Evolutionary conservation across 73 alveolate species (phyloP), one percentile per base, ranked within the genome.

Genomic region (Durusdinium trenchii): DNA sequence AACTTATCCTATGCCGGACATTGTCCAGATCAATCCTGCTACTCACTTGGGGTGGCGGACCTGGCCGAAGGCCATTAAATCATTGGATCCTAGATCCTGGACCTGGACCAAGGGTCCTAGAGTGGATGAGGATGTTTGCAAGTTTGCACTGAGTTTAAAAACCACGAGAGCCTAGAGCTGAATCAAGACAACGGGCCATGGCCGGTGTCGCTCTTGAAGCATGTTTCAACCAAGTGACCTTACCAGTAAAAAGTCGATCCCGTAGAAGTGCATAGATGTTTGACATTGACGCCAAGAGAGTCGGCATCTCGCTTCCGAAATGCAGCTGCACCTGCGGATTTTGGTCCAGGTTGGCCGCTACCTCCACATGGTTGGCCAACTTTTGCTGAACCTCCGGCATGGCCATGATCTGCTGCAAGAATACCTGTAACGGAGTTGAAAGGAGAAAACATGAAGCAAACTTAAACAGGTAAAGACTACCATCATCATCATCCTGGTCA

Each of bases 241-340:
- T 48, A 18, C 75, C 51, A 1, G 75, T 48, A 36, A 30, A 28
- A 3, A 48, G 73, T 6, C 93, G 73, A 10, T 50, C 75, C 23
- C 93, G 93, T 38, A 83, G 35, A 26, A 83, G 48, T 3, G 93
- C 73, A 26, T 18, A 83, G 35, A 83, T 45, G 52, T 32, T 51
- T 9, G n/a, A 5, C 75, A 83, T 46, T 1, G 76, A 50, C 6
- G 93, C 93, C n/a, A 83, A 36, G 32, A 83, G 69, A 0, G 60
- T 48, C 10, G 93, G 93, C 93, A 83, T 50, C 40, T 26, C 16
- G 16, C 26, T 3, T 2, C 93, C 93, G 9, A 4, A 48, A 51
- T 83, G 93, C 42, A 50, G 52, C n/a, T 83, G 93, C 47, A 83
- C 69, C 18, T 50, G 93, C n/a, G 93, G 93, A 16, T 83, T 50